Evolutionary conservation across 345 rosid species (phyloP).

Genomic region (Gynandropsis gynandra): DNA sequence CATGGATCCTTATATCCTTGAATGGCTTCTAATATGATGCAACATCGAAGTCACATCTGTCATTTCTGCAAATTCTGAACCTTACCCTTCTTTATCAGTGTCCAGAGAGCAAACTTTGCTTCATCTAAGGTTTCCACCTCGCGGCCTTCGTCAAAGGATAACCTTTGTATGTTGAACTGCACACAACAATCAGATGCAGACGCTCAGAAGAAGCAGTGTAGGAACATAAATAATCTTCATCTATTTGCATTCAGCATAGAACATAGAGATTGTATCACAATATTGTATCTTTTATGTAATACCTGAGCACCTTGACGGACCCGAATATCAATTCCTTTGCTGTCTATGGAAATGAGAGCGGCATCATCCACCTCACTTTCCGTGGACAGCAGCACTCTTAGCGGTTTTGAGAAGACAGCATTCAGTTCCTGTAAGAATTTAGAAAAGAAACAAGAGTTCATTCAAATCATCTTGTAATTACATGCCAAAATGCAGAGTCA

Average conservation of each 20-base stretch:
- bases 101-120: conserved; percentile 78
- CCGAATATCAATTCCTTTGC: conserved; percentile 86
- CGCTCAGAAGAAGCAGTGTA: conserved; percentile 3
- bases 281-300: conserved; percentile 5
- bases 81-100: conserved; percentile 57
- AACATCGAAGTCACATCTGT: not conserved
- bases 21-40: too few species aligned
- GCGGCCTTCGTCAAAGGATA: conserved; percentile 73
- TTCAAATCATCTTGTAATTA: not conserved
- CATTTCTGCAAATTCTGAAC: conserved; percentile 46
- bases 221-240: conserved; percentile 2
- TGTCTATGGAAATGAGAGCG: conserved; percentile 90
- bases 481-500: not conserved
- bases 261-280: not conserved
- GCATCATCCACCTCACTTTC: conserved; percentile 86
- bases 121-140: conserved; percentile 76
- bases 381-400: conserved; percentile 50
- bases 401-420: conserved; percentile 70
- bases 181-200: not conserved
- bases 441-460: not conserved
- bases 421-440: conserved; percentile 60
- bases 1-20: too few species aligned
- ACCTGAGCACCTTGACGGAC: conserved; percentile 99
- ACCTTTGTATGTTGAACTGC: conserved; percentile 84
- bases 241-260: not conserved